Evolutionary conservation across 352 stramenopile species (phyloP).

Genomic region (Phytophthora nicotianae): DNA sequence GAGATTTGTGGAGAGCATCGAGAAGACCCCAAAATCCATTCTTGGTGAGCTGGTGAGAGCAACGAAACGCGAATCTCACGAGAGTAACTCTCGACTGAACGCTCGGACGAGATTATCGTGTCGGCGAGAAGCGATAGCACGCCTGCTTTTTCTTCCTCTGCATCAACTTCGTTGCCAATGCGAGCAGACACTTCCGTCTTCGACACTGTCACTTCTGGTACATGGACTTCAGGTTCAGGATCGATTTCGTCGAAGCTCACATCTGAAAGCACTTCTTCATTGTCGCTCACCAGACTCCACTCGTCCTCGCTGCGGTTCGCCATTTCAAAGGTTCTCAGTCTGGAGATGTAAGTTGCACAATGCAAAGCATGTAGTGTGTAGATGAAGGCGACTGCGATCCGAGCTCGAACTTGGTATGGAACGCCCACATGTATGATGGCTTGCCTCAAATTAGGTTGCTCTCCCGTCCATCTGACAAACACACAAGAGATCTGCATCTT

Average conservation of each 20-base stretch:
- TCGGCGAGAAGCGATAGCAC: slow-evolving; percentile 39
- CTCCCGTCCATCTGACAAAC: slow-evolving; percentile 28
- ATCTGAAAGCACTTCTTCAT: slow-evolving; percentile 33
- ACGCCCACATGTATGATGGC: slow-evolving; percentile 9
- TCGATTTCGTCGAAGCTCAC: slow-evolving; percentile 41
- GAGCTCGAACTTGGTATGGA: slow-evolving; percentile 20
- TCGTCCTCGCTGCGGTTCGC: slow-evolving; percentile 47
- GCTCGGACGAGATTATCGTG: slow-evolving; percentile 4
- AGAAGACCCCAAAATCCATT: slow-evolving; percentile 10
- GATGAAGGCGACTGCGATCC: slow-evolving; percentile 1
- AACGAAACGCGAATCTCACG: slow-evolving; percentile 41
- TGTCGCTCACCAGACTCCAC: slow-evolving; percentile 60
- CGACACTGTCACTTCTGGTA: slow-evolving; percentile 4
- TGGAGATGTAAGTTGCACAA: slow-evolving; percentile 14
- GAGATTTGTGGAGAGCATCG: slow-evolving; percentile 1
- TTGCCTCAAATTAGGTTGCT: slow-evolving; percentile 19
- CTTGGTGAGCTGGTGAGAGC: slow-evolving; percentile 43
- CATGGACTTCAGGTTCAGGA: slow-evolving; percentile 33
- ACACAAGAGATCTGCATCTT: slow-evolving; percentile 20
- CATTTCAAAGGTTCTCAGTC: slow-evolving; percentile 9
- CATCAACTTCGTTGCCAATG: not conserved
- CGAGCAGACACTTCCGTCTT: slow-evolving; percentile 2
- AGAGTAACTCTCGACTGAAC: slow-evolving; percentile 21
- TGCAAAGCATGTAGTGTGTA: slow-evolving; percentile 16
- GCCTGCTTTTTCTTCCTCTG: slow-evolving; percentile 19